Evolutionary conservation across 2,329 filamentous ascomycete species (phyloP).

Genomic region (Thielaviopsis ethacetica): DNA sequence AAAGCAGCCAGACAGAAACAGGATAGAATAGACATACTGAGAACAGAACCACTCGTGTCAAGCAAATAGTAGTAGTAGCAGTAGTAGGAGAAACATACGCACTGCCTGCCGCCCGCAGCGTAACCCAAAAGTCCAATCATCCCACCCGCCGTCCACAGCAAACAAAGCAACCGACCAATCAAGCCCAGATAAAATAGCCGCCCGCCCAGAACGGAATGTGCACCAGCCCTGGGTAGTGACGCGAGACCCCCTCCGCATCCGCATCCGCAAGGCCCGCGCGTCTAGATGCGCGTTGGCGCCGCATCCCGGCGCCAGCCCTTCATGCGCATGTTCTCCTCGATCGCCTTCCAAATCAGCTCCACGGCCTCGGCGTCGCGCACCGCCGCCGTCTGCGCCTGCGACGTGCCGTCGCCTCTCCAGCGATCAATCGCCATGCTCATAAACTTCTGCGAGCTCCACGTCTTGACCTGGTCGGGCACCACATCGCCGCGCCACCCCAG

Average conservation of each 20-base stretch:
- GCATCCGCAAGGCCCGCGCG: neutral
- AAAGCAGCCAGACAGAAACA: no score
- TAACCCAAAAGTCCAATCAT: slow-evolving; percentile 13
- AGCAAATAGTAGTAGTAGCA: no score
- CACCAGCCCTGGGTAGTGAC: no score
- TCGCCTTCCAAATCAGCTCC: slow-evolving; percentile 77
- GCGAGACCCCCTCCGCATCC: neutral
- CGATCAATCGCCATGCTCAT: slow-evolving; percentile 68
- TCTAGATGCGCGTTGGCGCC: slow-evolving; percentile 37
- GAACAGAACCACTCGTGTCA: no score
- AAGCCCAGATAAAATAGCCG: slow-evolving; percentile 3
- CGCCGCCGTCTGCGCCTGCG: slow-evolving; percentile 31
- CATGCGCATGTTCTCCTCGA: slow-evolving; percentile 74
- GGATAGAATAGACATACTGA: no score
- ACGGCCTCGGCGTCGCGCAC: slow-evolving; percentile 90
- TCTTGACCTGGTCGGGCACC: slow-evolving; percentile 58
- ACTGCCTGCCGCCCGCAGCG: no score
- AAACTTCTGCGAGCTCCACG: slow-evolving; percentile 68
- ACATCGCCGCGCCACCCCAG: slow-evolving; percentile 83
- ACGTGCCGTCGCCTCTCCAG: slow-evolving; percentile 38
- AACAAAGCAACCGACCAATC: neutral
- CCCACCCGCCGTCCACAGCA: neutral
- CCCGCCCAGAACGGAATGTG: neutral
- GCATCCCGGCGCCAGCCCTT: slow-evolving; percentile 69
- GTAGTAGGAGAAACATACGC: no score